These are phyloP conservation scores for Dictyostelium brefeldianum DNA, from an alignment of 78 protist genomes.

Conservation along the genomic window DNA sequence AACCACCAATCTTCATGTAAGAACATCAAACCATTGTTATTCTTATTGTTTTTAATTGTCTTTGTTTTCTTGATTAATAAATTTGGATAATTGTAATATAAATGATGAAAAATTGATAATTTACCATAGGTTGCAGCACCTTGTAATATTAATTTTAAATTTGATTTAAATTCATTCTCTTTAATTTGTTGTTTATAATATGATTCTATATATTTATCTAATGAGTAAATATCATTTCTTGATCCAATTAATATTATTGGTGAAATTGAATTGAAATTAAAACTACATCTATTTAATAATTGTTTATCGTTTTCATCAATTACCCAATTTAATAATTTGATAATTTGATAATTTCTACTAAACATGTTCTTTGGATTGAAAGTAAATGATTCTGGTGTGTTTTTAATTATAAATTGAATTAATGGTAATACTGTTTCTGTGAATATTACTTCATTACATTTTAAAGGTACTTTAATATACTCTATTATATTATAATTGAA, in stretches of 20 bases:
- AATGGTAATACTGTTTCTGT: background rate
- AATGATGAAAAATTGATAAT: background rate
- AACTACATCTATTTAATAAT: background rate
- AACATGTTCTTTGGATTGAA: background rate
- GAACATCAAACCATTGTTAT: background rate
- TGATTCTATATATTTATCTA: background rate
- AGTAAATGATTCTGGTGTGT: constrained; percentile 1
- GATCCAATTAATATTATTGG: background rate
- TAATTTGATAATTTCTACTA: background rate
- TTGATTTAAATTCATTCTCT: background rate
- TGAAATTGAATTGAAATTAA: background rate
- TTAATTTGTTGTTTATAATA: background rate
- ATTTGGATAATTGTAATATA: constrained; percentile 4
- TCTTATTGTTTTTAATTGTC: background rate
- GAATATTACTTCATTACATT: background rate
- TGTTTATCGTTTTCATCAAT: background rate
- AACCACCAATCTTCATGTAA: constrained; percentile 1
- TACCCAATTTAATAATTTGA: background rate
- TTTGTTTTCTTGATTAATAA: constrained; percentile 1
- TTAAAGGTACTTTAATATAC: background rate
- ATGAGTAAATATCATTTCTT: background rate
- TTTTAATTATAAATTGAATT: background rate
- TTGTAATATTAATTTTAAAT: background rate
- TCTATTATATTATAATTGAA: background rate
- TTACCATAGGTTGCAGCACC: background rate